phyloP scores from a whole-genome alignment of 768 basidiomycete species.

The Trametes punicea region DNA sequence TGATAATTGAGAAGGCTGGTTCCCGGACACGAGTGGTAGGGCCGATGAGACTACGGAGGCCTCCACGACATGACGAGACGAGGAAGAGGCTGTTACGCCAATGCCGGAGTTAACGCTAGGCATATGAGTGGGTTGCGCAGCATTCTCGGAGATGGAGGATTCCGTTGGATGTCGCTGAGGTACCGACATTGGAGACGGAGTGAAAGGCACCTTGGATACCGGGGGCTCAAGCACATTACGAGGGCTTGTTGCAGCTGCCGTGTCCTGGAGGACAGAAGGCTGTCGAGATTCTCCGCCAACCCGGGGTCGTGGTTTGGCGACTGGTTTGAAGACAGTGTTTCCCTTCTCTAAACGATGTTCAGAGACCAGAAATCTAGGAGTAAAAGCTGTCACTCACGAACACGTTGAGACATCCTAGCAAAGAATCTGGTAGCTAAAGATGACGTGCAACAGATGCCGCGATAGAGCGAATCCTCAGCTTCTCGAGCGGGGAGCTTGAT shows the following conservation, averaged over 20 bases:
- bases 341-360: conserved; percentile 61
- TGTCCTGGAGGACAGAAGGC: conserved; percentile 24
- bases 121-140: background rate
- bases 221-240: conserved; percentile 1
- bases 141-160: background rate
- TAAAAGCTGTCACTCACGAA: conserved; percentile 49
- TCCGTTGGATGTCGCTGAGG: background rate
- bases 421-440: background rate
- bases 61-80: no score
- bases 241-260: background rate
- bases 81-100: no score
- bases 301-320: conserved; percentile 53
- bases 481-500: no score
- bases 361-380: background rate
- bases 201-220: background rate
- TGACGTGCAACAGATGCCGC: background rate
- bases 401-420: conserved; percentile 41
- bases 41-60: no score
- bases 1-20: background rate
- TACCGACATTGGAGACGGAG: conserved; percentile 15
- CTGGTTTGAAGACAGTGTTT: conserved; percentile 64
- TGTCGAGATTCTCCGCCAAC: conserved; percentile 23
- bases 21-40: background rate
- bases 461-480: background rate
- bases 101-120: background rate